Conservation (phyloP, 805 yeast species). For the Kazachstania africana region DNA sequence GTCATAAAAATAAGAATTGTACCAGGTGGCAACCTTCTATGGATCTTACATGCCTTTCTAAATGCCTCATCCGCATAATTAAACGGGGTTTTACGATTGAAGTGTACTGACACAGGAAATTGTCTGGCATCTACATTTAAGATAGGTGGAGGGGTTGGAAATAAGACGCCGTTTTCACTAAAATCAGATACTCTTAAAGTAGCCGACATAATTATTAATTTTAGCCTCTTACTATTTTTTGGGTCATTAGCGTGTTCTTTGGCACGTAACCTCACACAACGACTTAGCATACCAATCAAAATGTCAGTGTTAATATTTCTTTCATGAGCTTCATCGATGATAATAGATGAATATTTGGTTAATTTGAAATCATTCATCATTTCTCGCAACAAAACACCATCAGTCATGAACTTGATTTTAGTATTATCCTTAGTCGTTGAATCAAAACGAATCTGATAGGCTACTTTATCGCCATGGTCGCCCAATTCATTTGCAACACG, state of each 20-base stretch:
- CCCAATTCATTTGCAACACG: constrained; percentile 74
- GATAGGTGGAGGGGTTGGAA: constrained; percentile 71
- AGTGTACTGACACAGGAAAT: constrained; percentile 85
- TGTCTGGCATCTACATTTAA: constrained; percentile 87
- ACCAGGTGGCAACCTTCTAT: constrained; percentile 78
- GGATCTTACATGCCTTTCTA: constrained; percentile 77
- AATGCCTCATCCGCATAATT: constrained; percentile 83
- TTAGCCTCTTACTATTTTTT: constrained; percentile 44
- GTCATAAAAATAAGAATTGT: constrained; percentile 87
- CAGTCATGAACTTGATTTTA: constrained; percentile 81
- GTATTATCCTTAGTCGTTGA: constrained; percentile 53
- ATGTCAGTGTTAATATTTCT: constrained; percentile 94
- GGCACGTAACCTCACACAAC: constrained; percentile 65
- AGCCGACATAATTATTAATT: constrained; percentile 91
- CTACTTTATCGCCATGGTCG: constrained; percentile 55
- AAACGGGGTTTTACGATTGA: constrained; percentile 64
- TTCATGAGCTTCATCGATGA: constrained; percentile 97
- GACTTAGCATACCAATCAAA: constrained; percentile 84
- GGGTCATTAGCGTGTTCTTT: constrained; percentile 40
- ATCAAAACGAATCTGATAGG: constrained; percentile 76
- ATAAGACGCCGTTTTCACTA: constrained; percentile 65
- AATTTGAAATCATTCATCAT: constrained; percentile 81
- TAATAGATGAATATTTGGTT: constrained; percentile 69
- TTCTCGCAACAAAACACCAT: constrained; percentile 87
- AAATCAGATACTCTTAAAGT: constrained; percentile 90